Percentiles rank a stretch among this genome's conserved stretches.
Conservation (phyloP, 2,329 filamentous ascomycete species). For the Simplicillium aogashimaense region DNA sequence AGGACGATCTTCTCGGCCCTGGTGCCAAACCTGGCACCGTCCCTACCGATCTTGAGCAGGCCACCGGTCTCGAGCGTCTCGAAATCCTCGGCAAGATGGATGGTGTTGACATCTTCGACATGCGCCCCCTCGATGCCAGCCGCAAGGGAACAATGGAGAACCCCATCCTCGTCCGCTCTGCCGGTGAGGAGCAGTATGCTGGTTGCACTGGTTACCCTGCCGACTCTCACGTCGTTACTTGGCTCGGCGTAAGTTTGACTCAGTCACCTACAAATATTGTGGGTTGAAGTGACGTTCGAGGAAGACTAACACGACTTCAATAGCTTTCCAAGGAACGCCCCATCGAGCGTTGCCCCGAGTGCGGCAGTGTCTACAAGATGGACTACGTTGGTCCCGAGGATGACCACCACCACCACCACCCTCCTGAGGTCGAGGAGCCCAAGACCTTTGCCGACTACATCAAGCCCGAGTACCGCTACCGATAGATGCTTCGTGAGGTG, state of each 20-base stretch:
- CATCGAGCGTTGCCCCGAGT: constrained; percentile 91
- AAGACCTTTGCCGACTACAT: constrained; percentile 97
- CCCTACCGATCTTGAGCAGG: constrained; percentile 88
- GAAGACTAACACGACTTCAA: constrained; percentile 5
- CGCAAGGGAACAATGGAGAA: constrained; percentile 84
- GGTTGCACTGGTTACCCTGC: constrained; percentile 92
- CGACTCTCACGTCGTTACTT: constrained; percentile 84
- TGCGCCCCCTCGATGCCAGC: constrained; percentile 89
- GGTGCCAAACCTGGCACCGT: constrained; percentile 76
- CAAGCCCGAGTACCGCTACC: constrained; percentile 87
- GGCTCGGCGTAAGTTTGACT: constrained; percentile 65
- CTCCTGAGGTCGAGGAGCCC: constrained; percentile 66
- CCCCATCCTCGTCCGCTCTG: constrained; percentile 84
- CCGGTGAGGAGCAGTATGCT: constrained; percentile 90
- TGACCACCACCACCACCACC: constrained; percentile 52
- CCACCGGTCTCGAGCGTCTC: constrained; percentile 95
- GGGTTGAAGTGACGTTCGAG: constrained; percentile 9
- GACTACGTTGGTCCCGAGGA: constrained; percentile 83
- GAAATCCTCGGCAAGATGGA: constrained; percentile 99
- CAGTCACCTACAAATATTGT: not conserved
- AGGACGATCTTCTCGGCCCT: constrained; percentile 75
- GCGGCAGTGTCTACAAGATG: constrained; percentile 95
- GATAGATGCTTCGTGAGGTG: constrained; percentile 17
- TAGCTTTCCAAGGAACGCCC: constrained; percentile 83
- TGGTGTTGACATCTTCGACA: constrained; percentile 95